These are phyloP conservation scores for Boechera divaricarpa DNA, from an alignment of 345 rosid genomes.

Conservation along the genomic window DNA sequence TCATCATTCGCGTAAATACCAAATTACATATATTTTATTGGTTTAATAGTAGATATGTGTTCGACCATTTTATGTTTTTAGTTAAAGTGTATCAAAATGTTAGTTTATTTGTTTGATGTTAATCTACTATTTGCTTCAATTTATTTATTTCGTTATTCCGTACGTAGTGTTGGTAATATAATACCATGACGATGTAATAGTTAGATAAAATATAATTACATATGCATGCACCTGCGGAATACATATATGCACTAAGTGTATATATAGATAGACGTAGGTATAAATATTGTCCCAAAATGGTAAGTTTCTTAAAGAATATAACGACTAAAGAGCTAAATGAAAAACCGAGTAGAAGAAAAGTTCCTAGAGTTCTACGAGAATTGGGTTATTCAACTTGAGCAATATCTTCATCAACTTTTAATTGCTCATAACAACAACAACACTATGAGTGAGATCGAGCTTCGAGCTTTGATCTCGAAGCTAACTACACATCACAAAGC, in stretches of 20 bases:
- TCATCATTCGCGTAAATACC: not conserved
- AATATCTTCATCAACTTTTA: conserved; percentile 49
- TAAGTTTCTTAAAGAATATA: not conserved
- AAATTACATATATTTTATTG: too few species aligned
- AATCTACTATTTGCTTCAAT: not conserved
- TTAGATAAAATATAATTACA: conserved; percentile 2
- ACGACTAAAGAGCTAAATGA: conserved; percentile 41
- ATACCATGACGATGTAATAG: not conserved
- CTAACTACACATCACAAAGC: conserved; percentile 76
- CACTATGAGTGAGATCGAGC: conserved; percentile 43
- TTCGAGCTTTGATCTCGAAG: conserved; percentile 56
- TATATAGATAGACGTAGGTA: conserved; percentile 35
- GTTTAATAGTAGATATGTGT: not conserved
- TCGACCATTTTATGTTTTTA: not conserved
- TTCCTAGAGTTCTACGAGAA: conserved; percentile 62
- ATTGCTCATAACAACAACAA: conserved; percentile 39
- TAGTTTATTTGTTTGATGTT: not conserved
- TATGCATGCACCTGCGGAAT: conserved; percentile 20
- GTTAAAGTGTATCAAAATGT: not conserved
- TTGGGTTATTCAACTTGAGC: conserved; percentile 68
- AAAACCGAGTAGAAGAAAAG: conserved; percentile 49
- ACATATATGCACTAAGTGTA: not conserved
- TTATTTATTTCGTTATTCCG: not conserved
- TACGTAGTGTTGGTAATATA: not conserved
- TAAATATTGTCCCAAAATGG: conserved; percentile 31